A percentile compares a stretch with the other conserved stretches of the same genome.
Conservation (phyloP, 1,284 basidiomycete genomes). For the Ceratobasidium sp. region DNA sequence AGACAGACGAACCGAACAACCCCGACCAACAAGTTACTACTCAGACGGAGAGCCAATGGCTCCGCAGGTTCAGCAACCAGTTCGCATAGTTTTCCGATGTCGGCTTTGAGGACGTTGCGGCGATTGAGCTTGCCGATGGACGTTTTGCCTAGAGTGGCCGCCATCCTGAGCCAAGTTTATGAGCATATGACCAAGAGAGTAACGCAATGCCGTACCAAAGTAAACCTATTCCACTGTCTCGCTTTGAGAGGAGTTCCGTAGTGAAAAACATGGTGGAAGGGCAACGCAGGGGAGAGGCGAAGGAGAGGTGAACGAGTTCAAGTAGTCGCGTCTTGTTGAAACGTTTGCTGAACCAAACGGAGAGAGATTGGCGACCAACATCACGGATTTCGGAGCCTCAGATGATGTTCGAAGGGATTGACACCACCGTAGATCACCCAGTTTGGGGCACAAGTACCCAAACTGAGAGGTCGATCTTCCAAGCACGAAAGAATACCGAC, state of each 20-base stretch:
- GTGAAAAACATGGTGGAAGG: conserved; percentile 75
- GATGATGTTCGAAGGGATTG: conserved; percentile 13
- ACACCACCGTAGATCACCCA: not conserved
- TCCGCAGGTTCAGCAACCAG: conserved; percentile 85
- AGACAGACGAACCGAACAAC: conserved; percentile 75
- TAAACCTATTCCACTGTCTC: conserved; percentile 84
- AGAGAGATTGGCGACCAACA: conserved; percentile 18
- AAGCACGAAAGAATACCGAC: not conserved
- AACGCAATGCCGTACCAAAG: conserved; percentile 66
- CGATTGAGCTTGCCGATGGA: conserved; percentile 84
- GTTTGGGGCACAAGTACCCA: not conserved
- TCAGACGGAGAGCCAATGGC: conserved; percentile 84
- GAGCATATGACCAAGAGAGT: not conserved
- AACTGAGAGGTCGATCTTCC: conserved; percentile 12
- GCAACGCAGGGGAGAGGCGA: not conserved
- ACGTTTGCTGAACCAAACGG: no score
- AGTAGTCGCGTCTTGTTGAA: not conserved
- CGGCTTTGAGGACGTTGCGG: conserved; percentile 81
- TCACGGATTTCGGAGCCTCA: not conserved
- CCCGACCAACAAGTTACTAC: conserved; percentile 88
- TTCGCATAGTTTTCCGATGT: conserved; percentile 82
- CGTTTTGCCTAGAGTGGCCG: conserved; percentile 87
- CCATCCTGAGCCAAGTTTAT: conserved; percentile 69
- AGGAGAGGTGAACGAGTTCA: not conserved
- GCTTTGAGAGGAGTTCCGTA: conserved; percentile 73